Base-by-base conservation (phyloP, 805 yeast species). In the Barnettozyma sp. region DNA sequence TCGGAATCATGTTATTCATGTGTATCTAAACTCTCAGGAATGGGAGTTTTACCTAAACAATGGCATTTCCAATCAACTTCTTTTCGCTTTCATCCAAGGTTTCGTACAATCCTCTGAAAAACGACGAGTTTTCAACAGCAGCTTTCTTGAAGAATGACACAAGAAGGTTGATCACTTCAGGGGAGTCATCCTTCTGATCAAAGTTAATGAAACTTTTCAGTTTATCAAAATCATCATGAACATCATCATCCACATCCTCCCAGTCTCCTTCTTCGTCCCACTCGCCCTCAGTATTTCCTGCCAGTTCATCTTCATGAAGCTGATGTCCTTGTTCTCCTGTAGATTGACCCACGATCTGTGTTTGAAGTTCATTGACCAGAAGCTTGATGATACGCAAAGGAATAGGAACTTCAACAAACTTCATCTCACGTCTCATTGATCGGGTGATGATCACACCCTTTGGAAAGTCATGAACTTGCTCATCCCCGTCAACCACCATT, bases 371-470 rank as follows among this genome's bases (percentile, higher is more conserved):
- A 20, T 72, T 64, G 4, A 80, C 55, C 32, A 90, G 67, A 16
- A 88, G 59, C 49, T 81, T 82, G 31, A 86, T 53, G 16, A 90
- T 85, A 52, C 85, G 87, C 27, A 68, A 66, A 12, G 80, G 71
- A 1, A 85, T 83, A 0, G 88, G 65, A 2, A 87, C 66, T 49
- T 71, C 75, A 0, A 82, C 74, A 46, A 70, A 85, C 46, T 67
- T 58, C 34, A 74, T 70, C 12, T 59, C 58, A 46, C 73, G 77
- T 4, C 94, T 76, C 80, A 79, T 82, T 0, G 96, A 84, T 51
- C 97, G 72, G 0, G 97, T 90, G 4, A 85, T 62, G 23, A 90
- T 87, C n/a, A 73, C 47, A 37, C 76, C 82, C 0, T 71, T 69
- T 12, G 66, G 65, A 16, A n/a, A 37, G 1, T 55, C 49, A 49